Base-by-base conservation (phyloP, 2,329 filamentous ascomycete species). In the Leptographium wingfieldii region DNA sequence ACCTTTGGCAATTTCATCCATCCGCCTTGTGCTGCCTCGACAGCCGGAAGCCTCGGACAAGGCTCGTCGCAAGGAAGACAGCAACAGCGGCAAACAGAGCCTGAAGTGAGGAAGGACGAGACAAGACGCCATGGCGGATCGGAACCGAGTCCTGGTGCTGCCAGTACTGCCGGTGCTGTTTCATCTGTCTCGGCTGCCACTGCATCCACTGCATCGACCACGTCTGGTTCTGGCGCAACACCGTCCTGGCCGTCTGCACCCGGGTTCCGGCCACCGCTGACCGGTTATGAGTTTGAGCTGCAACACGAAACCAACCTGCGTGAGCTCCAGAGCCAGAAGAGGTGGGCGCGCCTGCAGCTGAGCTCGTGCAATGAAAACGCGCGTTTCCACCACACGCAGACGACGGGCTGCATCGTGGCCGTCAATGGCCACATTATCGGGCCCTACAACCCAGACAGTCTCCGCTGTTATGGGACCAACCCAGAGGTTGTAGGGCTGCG, bases 251-350 rank as follows among this genome's bases (percentile, higher is more conserved):
- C 43, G 52, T 58, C 19, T 5, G 51, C 59, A 22, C 58, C 55
- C 2, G 61, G 61, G 3, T 63, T 65, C 40, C 10, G 6, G 2
- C 40, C 22, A 5, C 61, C 61, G 9, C 9, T 43, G 46, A 61
- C 64, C 1, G 64, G 64, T 40, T 65, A 65, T 48, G 64, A 65
- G 58, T 65, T 62, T 52, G 64, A 65, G 60, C 63, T 65, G 22
- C 62, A 64, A 48, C 63, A 65, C 25, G 54, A 55, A 7, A 55
- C 40, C 27, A 65, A 65, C 59, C 56, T 58, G 11, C 48, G 31
- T 11, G 64, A 65, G 53, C 63, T 65, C 2, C 3, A 29, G 10
- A 59, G 57, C 3, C 64, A 65, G 46, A 60, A 64, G 60, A 11
- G 27, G 19, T 65, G 64, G 64, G 64, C 64, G 1, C 59, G 49